Evolutionary conservation across 2,329 filamentous ascomycete species (phyloP).

Genomic region (Ceratocystis diversiconidia): DNA sequence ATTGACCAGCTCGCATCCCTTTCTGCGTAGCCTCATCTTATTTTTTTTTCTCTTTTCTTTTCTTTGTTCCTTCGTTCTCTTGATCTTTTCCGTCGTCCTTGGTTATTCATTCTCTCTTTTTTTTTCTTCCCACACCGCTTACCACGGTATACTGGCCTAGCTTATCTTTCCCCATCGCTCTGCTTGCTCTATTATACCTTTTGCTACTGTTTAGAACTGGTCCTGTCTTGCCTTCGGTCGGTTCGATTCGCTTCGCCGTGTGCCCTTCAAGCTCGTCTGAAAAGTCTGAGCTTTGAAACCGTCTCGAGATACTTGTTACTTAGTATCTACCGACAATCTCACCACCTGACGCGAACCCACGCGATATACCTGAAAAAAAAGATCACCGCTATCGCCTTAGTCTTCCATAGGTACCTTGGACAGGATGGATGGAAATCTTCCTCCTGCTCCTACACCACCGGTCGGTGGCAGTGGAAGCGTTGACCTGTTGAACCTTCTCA

Average conservation of each 20-base stretch:
- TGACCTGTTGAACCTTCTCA: conserved; percentile 46
- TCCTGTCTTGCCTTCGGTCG: conserved; percentile 2
- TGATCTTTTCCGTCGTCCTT: neutral
- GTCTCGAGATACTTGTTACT: conserved; percentile 17
- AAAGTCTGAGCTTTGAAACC: conserved; percentile 19
- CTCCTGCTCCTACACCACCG: conserved; percentile 38
- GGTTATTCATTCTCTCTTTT: neutral
- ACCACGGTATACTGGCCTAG: neutral
- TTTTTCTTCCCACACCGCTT: neutral
- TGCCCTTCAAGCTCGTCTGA: conserved; percentile 15
- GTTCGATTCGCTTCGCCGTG: conserved; percentile 11
- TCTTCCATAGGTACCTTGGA: neutral
- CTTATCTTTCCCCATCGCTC: neutral
- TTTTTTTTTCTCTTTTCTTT: neutral
- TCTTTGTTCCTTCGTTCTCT: neutral
- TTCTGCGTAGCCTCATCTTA: neutral
- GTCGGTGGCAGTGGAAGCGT: conserved; percentile 27
- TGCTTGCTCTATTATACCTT: neutral
- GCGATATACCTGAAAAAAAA: neutral
- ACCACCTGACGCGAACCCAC: conserved; percentile 12
- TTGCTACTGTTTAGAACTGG: neutral
- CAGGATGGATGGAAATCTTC: conserved; percentile 26
- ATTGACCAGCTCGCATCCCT: neutral
- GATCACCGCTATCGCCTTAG: neutral
- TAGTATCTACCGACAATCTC: neutral